phyloP scores from a whole-genome alignment of 78 protist species.

The Dictyostelium brefeldianum region DNA sequence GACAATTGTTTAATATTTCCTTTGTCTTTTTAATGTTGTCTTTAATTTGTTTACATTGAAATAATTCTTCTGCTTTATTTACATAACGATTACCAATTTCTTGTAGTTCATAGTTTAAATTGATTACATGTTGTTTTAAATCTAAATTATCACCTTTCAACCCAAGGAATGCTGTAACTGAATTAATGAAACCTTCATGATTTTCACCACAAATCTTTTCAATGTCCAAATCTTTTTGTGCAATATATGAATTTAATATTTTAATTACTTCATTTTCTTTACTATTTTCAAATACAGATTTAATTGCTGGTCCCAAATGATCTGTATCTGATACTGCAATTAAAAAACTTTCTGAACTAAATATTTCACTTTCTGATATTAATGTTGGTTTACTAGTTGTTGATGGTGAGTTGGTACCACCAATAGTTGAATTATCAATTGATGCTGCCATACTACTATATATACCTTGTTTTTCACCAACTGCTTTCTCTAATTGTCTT shows the following conservation, averaged over 20 bases:
- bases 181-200: slow-evolving; percentile 73
- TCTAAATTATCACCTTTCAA: slow-evolving; percentile 47
- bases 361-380: slow-evolving; percentile 16
- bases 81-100: slow-evolving; percentile 31
- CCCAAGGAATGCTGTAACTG: slow-evolving; percentile 56
- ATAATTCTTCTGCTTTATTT: slow-evolving; percentile 52
- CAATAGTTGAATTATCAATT: too few relatives aligned
- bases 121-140: slow-evolving; percentile 53
- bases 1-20: slow-evolving; percentile 68
- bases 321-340: slow-evolving; percentile 73
- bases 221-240: slow-evolving; percentile 34
- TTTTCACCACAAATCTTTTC: slow-evolving; percentile 83
- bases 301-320: slow-evolving; percentile 75
- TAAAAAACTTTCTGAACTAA: slow-evolving; percentile 40
- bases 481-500: not conserved
- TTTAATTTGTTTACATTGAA: slow-evolving; percentile 44
- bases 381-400: not conserved
- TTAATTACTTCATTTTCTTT: slow-evolving; percentile 62
- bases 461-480: slow-evolving; percentile 32
- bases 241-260: slow-evolving; percentile 33
- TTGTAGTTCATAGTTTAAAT: slow-evolving; percentile 51
- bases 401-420: not conserved
- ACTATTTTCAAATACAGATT: slow-evolving; percentile 58
- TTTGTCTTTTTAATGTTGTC: slow-evolving; percentile 55
- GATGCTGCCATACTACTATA: not conserved